Conservation (phyloP, 306 rosid species). For the Prunus salicina region DNA sequence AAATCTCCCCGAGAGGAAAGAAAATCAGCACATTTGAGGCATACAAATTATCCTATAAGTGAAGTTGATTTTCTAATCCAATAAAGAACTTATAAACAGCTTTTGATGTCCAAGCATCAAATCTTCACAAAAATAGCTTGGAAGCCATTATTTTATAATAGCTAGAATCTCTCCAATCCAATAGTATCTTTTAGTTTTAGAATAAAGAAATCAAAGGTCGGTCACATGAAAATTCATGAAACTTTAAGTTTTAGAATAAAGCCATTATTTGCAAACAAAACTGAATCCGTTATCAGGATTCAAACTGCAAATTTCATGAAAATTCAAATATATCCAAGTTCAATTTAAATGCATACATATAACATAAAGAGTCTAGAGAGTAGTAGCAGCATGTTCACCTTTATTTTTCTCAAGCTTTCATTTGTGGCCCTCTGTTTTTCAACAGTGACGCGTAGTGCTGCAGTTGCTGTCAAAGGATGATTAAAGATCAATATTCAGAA, state of each 20-base stretch:
- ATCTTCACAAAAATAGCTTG: neutral
- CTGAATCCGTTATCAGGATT: neutral
- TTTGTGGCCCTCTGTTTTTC: conserved; percentile 63
- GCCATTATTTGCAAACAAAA: neutral
- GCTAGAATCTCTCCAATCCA: neutral
- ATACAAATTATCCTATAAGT: neutral
- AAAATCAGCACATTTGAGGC: neutral
- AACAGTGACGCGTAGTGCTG: conserved; percentile 40
- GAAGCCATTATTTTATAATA: neutral
- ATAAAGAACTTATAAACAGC: neutral
- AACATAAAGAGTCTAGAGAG: neutral
- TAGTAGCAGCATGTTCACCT: conserved; percentile 39
- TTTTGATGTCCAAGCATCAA: neutral
- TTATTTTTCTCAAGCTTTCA: conserved; percentile 64
- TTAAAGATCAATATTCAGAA: conserved; percentile 4
- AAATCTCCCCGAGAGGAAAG: neutral
- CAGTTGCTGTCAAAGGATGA: conserved; percentile 54
- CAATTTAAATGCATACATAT: neutral
- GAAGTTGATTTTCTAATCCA: neutral
- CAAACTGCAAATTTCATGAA: neutral
- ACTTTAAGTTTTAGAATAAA: too few relatives aligned
- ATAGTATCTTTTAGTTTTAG: neutral
- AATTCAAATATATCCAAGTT: neutral
- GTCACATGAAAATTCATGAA: neutral
- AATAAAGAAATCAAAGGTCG: too few relatives aligned